These are phyloP conservation scores for Luzula sylvatica DNA, from an alignment of 176 grass and related monocot species.

Conservation along the genomic window DNA sequence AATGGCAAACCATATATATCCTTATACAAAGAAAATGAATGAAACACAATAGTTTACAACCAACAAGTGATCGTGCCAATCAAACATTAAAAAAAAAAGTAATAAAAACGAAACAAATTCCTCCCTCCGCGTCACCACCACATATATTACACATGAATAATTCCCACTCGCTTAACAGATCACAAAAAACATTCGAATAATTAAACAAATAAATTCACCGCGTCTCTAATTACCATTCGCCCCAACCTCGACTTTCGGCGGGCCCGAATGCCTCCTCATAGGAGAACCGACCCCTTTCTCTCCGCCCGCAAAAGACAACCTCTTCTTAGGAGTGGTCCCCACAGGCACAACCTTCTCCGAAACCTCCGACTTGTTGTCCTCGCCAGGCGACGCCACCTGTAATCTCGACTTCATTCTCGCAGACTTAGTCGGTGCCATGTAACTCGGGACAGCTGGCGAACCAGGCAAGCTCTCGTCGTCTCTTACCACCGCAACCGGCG, in stretches of 20 bases:
- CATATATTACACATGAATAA: slow-evolving; percentile 14
- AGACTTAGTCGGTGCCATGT: slow-evolving; percentile 85
- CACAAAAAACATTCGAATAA: no score
- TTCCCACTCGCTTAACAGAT: no score
- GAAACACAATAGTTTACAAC: slow-evolving; percentile 9
- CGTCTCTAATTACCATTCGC: slow-evolving; percentile 26
- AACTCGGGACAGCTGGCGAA: slow-evolving; percentile 62
- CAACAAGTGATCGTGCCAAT: slow-evolving; percentile 14
- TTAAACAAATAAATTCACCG: not conserved
- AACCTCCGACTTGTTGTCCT: slow-evolving; percentile 32
- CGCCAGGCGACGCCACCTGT: slow-evolving; percentile 23
- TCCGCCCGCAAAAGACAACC: slow-evolving; percentile 62
- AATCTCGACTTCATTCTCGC: slow-evolving; percentile 64
- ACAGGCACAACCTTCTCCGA: slow-evolving; percentile 38
- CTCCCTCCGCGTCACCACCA: not conserved
- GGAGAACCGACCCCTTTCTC: slow-evolving; percentile 20
- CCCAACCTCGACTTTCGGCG: slow-evolving; percentile 57
- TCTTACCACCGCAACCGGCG: slow-evolving; percentile 20
- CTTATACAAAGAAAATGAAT: no score
- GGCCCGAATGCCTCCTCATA: slow-evolving; percentile 66
- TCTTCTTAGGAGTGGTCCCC: slow-evolving; percentile 51
- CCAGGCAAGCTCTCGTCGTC: slow-evolving; percentile 66
- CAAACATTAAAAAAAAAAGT: slow-evolving; percentile 3
- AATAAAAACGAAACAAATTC: not conserved
- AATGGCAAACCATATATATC: no score